A percentile compares a stretch with the other conserved stretches of the same genome.
phyloP scores from a whole-genome alignment of 257 asterid genomes.

The Mitragyna speciosa region DNA sequence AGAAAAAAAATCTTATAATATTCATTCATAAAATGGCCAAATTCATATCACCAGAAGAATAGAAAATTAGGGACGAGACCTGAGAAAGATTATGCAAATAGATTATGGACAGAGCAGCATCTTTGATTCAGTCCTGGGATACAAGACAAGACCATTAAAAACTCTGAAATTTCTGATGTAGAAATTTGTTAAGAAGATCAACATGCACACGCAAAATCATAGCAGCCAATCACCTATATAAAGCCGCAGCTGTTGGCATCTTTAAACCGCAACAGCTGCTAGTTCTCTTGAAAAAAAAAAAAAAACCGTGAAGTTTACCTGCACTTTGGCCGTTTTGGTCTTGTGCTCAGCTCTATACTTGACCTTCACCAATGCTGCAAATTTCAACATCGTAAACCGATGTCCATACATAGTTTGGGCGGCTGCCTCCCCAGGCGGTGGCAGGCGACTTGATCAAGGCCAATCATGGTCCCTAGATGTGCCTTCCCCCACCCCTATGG shows the following conservation, averaged over 20 bases:
- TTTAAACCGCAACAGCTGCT: neutral
- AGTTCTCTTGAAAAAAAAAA: neutral
- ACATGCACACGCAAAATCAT: neutral
- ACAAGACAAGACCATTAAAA: neutral
- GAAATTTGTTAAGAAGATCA: neutral
- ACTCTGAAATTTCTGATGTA: neutral
- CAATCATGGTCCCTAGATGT: too few relatives aligned
- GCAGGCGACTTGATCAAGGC: too few relatives aligned
- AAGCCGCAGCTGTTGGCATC: neutral
- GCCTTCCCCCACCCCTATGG: too few relatives aligned
- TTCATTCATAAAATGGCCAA: neutral
- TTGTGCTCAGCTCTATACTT: too few relatives aligned
- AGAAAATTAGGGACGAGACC: neutral
- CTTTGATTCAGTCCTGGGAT: neutral
- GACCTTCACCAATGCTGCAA: too few relatives aligned
- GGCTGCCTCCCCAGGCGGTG: too few relatives aligned
- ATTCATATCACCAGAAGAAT: too few relatives aligned
- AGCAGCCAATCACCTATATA: slow-evolving; percentile 3
- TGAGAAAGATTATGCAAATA: neutral
- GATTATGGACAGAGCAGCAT: neutral
- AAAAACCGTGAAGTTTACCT: too few relatives aligned
- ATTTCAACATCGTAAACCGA: too few relatives aligned
- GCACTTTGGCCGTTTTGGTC: too few relatives aligned
- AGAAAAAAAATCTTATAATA: neutral
- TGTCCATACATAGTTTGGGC: too few relatives aligned